phyloP scores from a whole-genome alignment of 148 eudicot genomes.

The Diospyros kaki region DNA sequence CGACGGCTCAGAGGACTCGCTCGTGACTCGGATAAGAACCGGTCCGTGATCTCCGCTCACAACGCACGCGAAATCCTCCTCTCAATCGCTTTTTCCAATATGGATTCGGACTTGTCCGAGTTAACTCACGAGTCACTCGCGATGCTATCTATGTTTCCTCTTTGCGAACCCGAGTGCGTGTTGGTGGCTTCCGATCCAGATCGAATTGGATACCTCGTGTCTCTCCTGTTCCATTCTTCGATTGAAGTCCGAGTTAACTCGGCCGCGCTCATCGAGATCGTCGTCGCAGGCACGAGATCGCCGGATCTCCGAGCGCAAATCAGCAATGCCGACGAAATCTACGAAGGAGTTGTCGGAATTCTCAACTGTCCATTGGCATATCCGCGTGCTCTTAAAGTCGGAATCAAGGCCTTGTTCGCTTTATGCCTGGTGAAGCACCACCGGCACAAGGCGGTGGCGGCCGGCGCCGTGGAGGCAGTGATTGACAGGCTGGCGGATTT shows the following conservation, averaged over 20 bases:
- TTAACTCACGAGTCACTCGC: constrained; percentile 54
- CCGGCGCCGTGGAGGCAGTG: constrained; percentile 65
- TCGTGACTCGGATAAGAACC: constrained; percentile 83
- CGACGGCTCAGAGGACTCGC: constrained; percentile 57
- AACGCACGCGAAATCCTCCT: constrained; percentile 29
- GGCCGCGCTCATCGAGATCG: constrained; percentile 55
- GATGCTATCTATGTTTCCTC: constrained; percentile 38
- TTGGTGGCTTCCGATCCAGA: constrained; percentile 36
- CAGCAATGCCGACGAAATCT: constrained; percentile 41
- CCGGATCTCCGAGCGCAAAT: constrained; percentile 51
- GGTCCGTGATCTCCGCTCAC: constrained; percentile 40
- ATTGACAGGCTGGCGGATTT: constrained; percentile 52
- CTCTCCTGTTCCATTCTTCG: constrained; percentile 41
- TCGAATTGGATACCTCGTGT: constrained; percentile 32
- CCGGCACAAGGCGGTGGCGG: constrained; percentile 62
- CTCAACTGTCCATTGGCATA: constrained; percentile 33
- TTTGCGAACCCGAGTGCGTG: constrained; percentile 40
- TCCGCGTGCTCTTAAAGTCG: constrained; percentile 60
- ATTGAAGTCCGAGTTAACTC: constrained; percentile 62
- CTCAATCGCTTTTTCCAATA: constrained; percentile 18
- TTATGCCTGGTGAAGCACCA: constrained; percentile 63
- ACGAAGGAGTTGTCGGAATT: constrained; percentile 47
- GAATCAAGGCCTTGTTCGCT: constrained; percentile 69
- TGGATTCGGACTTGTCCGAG: constrained; percentile 26
- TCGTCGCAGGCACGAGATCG: constrained; percentile 59